Evolutionary conservation across 257 asterid genomes (phyloP).

Genomic region (Gentiana macrophylla): DNA sequence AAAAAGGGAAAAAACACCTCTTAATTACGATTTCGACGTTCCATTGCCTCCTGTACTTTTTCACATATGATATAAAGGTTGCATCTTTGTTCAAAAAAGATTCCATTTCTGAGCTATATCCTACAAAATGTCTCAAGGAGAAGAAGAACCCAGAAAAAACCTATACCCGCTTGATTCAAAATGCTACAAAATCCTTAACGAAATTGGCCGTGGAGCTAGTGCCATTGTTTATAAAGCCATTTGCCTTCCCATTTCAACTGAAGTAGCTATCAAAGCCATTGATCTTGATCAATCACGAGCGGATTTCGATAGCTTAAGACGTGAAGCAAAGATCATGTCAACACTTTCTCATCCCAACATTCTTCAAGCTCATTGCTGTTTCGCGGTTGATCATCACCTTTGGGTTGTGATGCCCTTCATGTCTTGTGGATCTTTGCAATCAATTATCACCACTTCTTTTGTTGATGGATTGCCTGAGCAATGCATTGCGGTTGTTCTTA

Average conservation of each 20-base stretch:
- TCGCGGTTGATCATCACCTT: constrained; percentile 48
- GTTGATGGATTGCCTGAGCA: constrained; percentile 69
- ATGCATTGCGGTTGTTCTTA: constrained; percentile 55
- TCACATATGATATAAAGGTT: background rate
- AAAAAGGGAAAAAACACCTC: background rate
- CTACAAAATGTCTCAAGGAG: constrained; percentile 18
- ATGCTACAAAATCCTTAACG: constrained; percentile 31
- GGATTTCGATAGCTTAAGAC: constrained; percentile 48
- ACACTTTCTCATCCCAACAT: constrained; percentile 79
- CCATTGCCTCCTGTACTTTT: background rate
- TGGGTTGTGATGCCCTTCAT: constrained; percentile 96
- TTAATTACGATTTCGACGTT: too few relatives aligned
- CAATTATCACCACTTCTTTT: constrained; percentile 52
- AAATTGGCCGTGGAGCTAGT: constrained; percentile 65
- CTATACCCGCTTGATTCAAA: constrained; percentile 36
- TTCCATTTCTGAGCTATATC: background rate
- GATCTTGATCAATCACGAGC: constrained; percentile 55
- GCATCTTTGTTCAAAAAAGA: background rate
- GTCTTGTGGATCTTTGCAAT: constrained; percentile 74
- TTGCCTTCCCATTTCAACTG: constrained; percentile 45
- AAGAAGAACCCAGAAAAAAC: constrained; percentile 15
- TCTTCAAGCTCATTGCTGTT: constrained; percentile 71
- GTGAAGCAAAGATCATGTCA: constrained; percentile 63
- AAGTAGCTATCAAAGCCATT: constrained; percentile 70
- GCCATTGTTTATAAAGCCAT: constrained; percentile 71